Conservation (phyloP, 2,329 filamentous ascomycete genomes). For the Penicillium sp. region DNA sequence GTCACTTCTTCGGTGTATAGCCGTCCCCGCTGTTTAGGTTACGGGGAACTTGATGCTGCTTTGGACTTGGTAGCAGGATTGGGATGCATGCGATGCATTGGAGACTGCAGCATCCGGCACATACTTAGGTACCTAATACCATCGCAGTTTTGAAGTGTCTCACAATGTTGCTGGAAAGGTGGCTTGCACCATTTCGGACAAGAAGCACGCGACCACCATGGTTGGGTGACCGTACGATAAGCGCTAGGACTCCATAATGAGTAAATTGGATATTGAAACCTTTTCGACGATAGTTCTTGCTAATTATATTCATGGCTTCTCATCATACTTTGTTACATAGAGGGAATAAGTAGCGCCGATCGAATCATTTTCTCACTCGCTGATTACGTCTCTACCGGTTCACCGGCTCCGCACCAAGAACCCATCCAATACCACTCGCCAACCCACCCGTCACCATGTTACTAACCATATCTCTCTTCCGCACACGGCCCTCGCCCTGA, state of each 20-base stretch:
- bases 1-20: slow-evolving; percentile 9
- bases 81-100: slow-evolving; percentile 21
- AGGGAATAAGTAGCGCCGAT: neutral
- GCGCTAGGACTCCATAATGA: neutral
- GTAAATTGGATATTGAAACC: neutral
- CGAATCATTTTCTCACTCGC: neutral
- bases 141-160: slow-evolving; percentile 9
- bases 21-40: neutral
- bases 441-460: slow-evolving; percentile 66
- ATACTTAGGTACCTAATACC: slow-evolving; percentile 24
- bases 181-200: neutral
- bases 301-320: slow-evolving; percentile 12
- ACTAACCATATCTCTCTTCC: slow-evolving; percentile 61
- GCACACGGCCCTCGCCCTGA: slow-evolving; percentile 40
- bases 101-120: slow-evolving; percentile 14
- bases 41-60: slow-evolving; percentile 12
- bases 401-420: slow-evolving; percentile 58
- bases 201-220: neutral
- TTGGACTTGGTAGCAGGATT: slow-evolving; percentile 16
- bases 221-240: neutral
- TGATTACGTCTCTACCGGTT: slow-evolving; percentile 32
- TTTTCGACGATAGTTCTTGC: neutral
- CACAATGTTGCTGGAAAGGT: neutral
- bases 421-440: slow-evolving; percentile 67
- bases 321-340: slow-evolving; percentile 13